These are phyloP conservation scores for Setomelanomma holmii DNA, from an alignment of 2,329 filamentous ascomycete genomes.

Conservation along the genomic window DNA sequence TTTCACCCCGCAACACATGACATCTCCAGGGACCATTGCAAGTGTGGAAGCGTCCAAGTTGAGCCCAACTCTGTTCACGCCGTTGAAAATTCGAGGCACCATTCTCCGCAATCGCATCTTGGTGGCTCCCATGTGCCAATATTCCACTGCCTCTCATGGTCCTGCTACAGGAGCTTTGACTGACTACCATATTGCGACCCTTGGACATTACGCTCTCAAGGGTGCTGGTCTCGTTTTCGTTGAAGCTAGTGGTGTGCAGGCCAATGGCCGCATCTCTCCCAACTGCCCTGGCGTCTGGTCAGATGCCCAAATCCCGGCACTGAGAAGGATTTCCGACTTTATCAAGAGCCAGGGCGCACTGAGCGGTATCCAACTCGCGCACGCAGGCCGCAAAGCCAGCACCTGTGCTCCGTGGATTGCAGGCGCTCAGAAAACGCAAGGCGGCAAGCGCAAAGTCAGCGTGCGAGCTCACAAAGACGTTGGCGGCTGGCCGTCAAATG, in stretches of 20 bases:
- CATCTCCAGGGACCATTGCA: constrained; percentile 49
- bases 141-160: constrained; percentile 40
- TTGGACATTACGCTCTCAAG: constrained; percentile 50
- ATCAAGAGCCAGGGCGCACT: constrained; percentile 43
- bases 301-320: constrained; percentile 45
- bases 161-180: constrained; percentile 46
- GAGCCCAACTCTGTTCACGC: constrained; percentile 44
- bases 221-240: constrained; percentile 44
- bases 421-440: constrained; percentile 17
- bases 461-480: constrained; percentile 34
- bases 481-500: constrained; percentile 46
- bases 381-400: constrained; percentile 45
- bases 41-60: constrained; percentile 8
- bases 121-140: constrained; percentile 51
- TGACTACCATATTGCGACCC: constrained; percentile 48
- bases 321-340: constrained; percentile 43
- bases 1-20: constrained; percentile 55
- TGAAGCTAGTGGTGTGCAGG: constrained; percentile 47
- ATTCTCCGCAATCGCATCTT: constrained; percentile 48
- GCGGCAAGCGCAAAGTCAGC: constrained; percentile 35
- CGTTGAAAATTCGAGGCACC: constrained; percentile 44
- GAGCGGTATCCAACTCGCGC: constrained; percentile 45
- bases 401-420: constrained; percentile 44
- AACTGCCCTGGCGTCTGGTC: constrained; percentile 47
- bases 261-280: constrained; percentile 45